Conservation (phyloP, 1,139 yeast genomes). For the Kodamaea plutei region DNA sequence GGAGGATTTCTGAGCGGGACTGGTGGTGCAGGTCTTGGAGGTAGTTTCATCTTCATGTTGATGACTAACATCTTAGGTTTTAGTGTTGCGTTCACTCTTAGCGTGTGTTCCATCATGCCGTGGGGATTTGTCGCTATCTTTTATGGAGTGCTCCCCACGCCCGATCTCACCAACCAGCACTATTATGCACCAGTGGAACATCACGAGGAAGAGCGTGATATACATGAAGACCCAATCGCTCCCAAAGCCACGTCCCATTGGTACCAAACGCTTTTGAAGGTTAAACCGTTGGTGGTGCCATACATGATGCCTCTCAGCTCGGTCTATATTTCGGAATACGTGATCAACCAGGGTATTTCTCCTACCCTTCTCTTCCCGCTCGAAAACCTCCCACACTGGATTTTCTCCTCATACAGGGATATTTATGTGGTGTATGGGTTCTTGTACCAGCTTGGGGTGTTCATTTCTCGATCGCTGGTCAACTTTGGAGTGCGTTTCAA, state of each 20-base stretch:
- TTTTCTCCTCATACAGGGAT: conserved; percentile 68
- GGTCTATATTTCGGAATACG: conserved; percentile 83
- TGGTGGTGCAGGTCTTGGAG: conserved; percentile 89
- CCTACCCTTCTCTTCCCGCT: conserved; percentile 82
- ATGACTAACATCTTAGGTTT: conserved; percentile 36
- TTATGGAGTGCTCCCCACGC: conserved; percentile 23
- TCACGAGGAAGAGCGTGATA: neutral
- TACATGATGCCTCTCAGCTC: conserved; percentile 79
- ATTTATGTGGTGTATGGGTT: conserved; percentile 93
- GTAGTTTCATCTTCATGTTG: conserved; percentile 52
- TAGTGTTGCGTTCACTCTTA: conserved; percentile 27
- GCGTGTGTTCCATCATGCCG: conserved; percentile 35
- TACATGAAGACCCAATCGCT: neutral
- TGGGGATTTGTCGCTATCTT: conserved; percentile 30
- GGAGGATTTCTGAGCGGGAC: conserved; percentile 94
- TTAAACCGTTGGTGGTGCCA: conserved; percentile 55
- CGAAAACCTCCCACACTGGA: conserved; percentile 55
- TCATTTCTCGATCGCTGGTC: conserved; percentile 82
- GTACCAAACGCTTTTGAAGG: conserved; percentile 32
- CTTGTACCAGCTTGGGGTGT: conserved; percentile 87
- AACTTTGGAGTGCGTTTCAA: conserved; percentile 55
- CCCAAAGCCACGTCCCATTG: neutral
- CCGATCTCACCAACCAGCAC: neutral
- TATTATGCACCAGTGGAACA: neutral
- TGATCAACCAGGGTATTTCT: conserved; percentile 86